Conservation (phyloP, 202 grass and related monocot genomes). For the Schoenoplectus triqueter region DNA sequence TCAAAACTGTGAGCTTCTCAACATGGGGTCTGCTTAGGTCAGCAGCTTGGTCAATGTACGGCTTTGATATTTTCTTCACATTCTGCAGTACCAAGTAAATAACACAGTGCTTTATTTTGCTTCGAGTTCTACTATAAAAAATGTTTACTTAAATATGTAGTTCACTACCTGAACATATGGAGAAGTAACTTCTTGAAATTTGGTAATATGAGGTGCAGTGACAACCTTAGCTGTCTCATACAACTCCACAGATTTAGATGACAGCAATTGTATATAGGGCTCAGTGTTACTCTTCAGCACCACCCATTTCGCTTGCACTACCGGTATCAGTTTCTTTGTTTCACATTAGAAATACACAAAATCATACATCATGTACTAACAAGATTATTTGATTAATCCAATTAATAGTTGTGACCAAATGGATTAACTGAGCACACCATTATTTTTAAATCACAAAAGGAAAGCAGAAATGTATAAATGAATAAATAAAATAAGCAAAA, state of each 20-base stretch:
- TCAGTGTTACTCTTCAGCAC: slow-evolving; percentile 61
- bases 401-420: neutral
- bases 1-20: slow-evolving; percentile 63
- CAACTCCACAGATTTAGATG: slow-evolving; percentile 63
- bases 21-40: slow-evolving; percentile 83
- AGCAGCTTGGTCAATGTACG: slow-evolving; percentile 91
- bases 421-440: neutral
- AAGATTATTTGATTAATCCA: slow-evolving; percentile 2
- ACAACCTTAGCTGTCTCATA: slow-evolving; percentile 63
- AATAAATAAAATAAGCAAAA: slow-evolving; percentile 27
- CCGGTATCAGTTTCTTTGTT: slow-evolving; percentile 84
- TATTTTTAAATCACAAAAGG: neutral
- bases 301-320: slow-evolving; percentile 67
- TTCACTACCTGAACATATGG: slow-evolving; percentile 78
- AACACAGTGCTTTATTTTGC: neutral
- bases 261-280: slow-evolving; percentile 65
- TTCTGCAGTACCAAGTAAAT: slow-evolving; percentile 48
- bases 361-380: slow-evolving; percentile 2
- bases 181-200: slow-evolving; percentile 63
- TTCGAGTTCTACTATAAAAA: neutral
- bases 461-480: neutral
- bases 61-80: slow-evolving; percentile 82
- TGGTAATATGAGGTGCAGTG: slow-evolving; percentile 57
- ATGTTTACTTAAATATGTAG: neutral
- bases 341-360: slow-evolving; percentile 15